Conservation (phyloP, 176 grass and related monocot species). For the Juncus inflexus region DNA sequence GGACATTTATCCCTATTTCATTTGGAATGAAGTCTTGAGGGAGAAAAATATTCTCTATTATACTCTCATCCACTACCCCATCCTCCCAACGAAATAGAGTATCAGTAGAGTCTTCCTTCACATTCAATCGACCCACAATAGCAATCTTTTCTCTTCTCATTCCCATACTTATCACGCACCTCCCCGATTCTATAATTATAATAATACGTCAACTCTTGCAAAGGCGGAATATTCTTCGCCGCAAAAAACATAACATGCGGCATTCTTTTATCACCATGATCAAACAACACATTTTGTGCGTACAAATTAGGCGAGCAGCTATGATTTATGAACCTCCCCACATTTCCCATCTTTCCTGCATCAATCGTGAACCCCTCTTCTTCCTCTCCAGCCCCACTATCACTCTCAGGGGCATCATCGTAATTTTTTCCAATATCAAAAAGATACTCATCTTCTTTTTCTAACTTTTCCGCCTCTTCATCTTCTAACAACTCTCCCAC, state of each 20-base stretch:
- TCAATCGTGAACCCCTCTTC: constrained; percentile 60
- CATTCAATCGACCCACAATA: constrained; percentile 50
- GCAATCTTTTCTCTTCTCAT: constrained; percentile 37
- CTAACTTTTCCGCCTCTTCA: constrained; percentile 46
- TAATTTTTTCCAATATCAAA: constrained; percentile 63
- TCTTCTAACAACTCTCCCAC: constrained; percentile 49
- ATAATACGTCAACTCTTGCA: constrained; percentile 76
- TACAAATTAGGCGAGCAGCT: constrained; percentile 78
- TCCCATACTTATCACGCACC: constrained; percentile 32
- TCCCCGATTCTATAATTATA: constrained; percentile 51
- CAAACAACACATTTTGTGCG: constrained; percentile 65
- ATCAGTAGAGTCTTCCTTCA: constrained; percentile 50
- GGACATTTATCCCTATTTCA: too few species aligned
- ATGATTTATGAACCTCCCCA: constrained; percentile 81
- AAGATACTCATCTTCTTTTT: constrained; percentile 50
- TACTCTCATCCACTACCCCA: too few species aligned
- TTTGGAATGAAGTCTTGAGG: too few species aligned
- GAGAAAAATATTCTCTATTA: too few species aligned
- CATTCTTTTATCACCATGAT: constrained; percentile 56
- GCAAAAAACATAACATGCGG: constrained; percentile 82
- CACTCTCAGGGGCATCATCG: constrained; percentile 30
- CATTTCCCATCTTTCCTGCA: constrained; percentile 48
- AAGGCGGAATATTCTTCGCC: constrained; percentile 63
- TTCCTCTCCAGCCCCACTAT: constrained; percentile 25
- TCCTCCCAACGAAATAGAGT: neutral